Percentiles rank a stretch among this genome's conserved stretches.
Conservation (phyloP, 495 filamentous ascomycete species). For the Cladorrhinum samala region DNA sequence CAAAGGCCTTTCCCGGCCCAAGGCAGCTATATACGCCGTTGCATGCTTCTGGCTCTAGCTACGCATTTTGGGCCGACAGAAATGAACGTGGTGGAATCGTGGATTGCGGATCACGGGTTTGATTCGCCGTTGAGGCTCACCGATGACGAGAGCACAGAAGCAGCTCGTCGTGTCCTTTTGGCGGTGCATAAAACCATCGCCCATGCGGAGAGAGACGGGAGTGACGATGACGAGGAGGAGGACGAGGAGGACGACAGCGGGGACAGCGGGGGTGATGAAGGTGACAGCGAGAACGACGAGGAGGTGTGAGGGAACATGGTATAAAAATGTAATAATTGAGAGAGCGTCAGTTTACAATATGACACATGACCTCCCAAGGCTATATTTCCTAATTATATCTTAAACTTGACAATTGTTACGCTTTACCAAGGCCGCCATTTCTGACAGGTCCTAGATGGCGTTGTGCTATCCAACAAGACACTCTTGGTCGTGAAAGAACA, state of each 20-base stretch:
- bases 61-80: constrained; percentile 7
- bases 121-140: background rate
- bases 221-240: background rate
- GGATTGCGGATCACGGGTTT: constrained; percentile 6
- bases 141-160: constrained; percentile 1
- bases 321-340: too few relatives aligned
- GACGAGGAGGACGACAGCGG: background rate
- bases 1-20: constrained; percentile 10
- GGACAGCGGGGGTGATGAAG: too few relatives aligned
- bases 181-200: background rate
- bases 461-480: too few relatives aligned
- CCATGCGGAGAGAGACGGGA: background rate
- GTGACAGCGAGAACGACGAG: too few relatives aligned
- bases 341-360: too few relatives aligned
- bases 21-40: constrained; percentile 5
- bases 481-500: too few relatives aligned
- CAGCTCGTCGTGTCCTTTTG: constrained; percentile 4
- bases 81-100: constrained; percentile 3
- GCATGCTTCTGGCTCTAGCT: constrained; percentile 7
- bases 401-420: too few relatives aligned
- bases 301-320: too few relatives aligned
- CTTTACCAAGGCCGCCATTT: too few relatives aligned
- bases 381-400: too few relatives aligned
- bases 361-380: too few relatives aligned
- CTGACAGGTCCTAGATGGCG: too few relatives aligned